Percentiles rank a stretch among this genome's conserved stretches.
phyloP scores from a whole-genome alignment of 192 early-diverging fungal species.

The Gryganskiella cystojenkinii region DNA sequence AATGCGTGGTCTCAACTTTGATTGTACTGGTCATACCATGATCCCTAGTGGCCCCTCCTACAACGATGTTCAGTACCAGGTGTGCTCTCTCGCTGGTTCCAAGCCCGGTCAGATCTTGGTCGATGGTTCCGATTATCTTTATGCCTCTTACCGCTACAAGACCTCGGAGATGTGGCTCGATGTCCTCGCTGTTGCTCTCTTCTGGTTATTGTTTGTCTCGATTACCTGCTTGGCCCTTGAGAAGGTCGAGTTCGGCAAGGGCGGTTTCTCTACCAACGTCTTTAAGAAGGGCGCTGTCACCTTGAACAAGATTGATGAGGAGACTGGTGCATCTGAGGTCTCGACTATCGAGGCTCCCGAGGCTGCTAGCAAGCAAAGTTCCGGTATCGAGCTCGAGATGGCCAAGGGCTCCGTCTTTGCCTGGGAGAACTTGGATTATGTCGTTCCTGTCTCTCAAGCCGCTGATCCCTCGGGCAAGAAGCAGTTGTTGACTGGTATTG shows the following conservation, averaged over 20 bases:
- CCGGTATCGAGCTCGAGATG: conserved; percentile 52
- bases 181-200: conserved; percentile 65
- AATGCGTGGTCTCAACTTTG: conserved; percentile 62
- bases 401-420: conserved; percentile 62
- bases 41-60: conserved; percentile 45
- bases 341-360: conserved; percentile 48
- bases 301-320: conserved; percentile 50
- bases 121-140: conserved; percentile 69
- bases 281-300: conserved; percentile 52
- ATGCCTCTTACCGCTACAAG: conserved; percentile 64
- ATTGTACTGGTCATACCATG: conserved; percentile 49
- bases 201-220: conserved; percentile 57
- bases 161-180: conserved; percentile 67
- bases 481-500: conserved; percentile 75
- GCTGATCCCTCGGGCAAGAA: conserved; percentile 55
- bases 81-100: conserved; percentile 75
- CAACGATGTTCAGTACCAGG: conserved; percentile 53
- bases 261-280: conserved; percentile 62
- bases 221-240: conserved; percentile 66
- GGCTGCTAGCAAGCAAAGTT: conserved; percentile 34
- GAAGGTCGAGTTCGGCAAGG: conserved; percentile 68
- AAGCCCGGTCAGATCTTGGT: conserved; percentile 64
- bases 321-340: conserved; percentile 28
- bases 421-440: conserved; percentile 77
- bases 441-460: conserved; percentile 70